A percentile compares a stretch with the other conserved stretches of the same genome.
Conservation (phyloP, 2,329 filamentous ascomycete species). For the Leptographium radiaticola region DNA sequence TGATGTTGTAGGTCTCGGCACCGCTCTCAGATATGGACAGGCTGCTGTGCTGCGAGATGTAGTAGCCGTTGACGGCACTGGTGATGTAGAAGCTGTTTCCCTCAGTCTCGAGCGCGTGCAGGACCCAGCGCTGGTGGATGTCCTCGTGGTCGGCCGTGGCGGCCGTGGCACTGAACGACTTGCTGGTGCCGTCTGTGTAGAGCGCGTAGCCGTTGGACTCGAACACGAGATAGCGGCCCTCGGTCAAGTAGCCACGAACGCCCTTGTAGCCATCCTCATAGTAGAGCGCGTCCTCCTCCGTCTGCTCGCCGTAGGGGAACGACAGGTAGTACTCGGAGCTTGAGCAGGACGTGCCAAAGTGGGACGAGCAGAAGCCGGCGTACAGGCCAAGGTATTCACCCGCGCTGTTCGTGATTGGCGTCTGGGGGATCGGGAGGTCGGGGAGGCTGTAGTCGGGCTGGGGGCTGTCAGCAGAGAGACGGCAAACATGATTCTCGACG, state of each 20-base stretch:
- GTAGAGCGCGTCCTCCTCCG: conserved; percentile 22
- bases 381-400: conserved; percentile 30
- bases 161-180: conserved; percentile 11
- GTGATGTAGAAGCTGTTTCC: conserved; percentile 16
- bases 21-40: conserved; percentile 10
- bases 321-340: conserved; percentile 11
- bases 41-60: conserved; percentile 12
- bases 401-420: conserved; percentile 25
- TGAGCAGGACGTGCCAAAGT: conserved; percentile 20
- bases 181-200: conserved; percentile 16
- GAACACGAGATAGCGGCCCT: conserved; percentile 40
- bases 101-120: conserved; percentile 24
- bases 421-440: conserved; percentile 26
- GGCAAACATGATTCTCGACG: background rate
- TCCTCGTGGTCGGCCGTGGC: conserved; percentile 23
- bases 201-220: conserved; percentile 31
- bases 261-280: conserved; percentile 42
- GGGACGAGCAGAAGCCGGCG: conserved; percentile 25
- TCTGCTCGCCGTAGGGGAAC: conserved; percentile 31
- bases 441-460: conserved; percentile 35
- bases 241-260: conserved; percentile 36
- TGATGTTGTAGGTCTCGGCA: conserved; percentile 14
- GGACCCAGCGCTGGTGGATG: conserved; percentile 34
- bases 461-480: background rate
- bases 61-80: conserved; percentile 14